Evolutionary conservation across 768 basidiomycete genomes (phyloP).

Genomic region (Kwoniella newhampshirensis): DNA sequence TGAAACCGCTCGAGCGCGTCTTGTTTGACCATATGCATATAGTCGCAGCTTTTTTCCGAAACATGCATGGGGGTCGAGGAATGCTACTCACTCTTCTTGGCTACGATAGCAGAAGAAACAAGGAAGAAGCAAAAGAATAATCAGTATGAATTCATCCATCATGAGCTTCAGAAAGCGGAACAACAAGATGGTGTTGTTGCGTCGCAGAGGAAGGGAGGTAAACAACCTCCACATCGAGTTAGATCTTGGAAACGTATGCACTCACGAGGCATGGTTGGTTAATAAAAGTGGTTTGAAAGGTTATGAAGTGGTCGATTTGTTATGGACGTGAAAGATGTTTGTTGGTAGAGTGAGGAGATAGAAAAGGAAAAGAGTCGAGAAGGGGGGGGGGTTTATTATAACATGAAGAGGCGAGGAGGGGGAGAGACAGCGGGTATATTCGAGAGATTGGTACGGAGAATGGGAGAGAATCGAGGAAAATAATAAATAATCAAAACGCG

Average conservation of each 20-base stretch:
- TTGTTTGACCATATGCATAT: constrained; percentile 2
- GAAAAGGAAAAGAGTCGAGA: constrained; percentile 6
- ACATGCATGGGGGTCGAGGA: neutral
- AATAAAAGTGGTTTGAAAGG: constrained; percentile 15
- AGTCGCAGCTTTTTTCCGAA: neutral
- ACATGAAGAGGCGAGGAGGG: too few species aligned
- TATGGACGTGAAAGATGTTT: constrained; percentile 4
- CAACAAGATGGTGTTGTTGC: too few species aligned
- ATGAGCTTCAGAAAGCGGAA: too few species aligned
- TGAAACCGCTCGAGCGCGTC: too few species aligned
- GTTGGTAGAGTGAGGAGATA: constrained; percentile 1
- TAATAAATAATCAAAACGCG: too few species aligned
- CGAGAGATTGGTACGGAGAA: neutral
- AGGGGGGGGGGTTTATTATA: constrained; percentile 16
- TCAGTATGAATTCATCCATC: neutral
- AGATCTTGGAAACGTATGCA: constrained; percentile 22
- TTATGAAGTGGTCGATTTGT: too few species aligned
- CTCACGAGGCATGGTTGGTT: constrained; percentile 46
- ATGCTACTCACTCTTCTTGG: constrained; percentile 45
- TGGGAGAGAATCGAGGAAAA: too few species aligned
- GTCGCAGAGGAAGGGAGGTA: neutral
- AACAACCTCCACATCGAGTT: constrained; percentile 21
- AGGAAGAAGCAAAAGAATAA: constrained; percentile 12
- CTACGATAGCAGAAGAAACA: constrained; percentile 13
- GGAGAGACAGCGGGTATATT: constrained; percentile 6